Conservation (phyloP, 1,284 basidiomycete genomes). For the Ceratobasidium sp. region DNA sequence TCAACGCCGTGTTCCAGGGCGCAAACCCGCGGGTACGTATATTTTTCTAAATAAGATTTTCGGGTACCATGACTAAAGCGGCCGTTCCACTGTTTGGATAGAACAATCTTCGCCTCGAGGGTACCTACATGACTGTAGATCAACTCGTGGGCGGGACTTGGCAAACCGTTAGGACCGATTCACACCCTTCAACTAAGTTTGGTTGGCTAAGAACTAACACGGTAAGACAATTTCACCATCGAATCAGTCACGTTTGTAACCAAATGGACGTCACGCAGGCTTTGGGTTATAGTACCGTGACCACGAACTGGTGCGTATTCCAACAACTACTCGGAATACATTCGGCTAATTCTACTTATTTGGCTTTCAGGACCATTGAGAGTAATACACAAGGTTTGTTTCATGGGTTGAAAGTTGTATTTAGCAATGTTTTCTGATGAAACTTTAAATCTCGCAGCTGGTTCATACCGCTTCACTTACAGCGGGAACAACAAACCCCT, state of each 20-base stretch:
- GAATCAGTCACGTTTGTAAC: background rate
- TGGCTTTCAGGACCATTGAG: slow-evolving; percentile 32
- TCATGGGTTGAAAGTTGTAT: background rate
- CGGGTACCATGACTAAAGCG: background rate
- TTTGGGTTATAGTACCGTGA: slow-evolving; percentile 47
- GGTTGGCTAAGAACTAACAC: slow-evolving; percentile 74
- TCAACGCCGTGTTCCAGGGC: slow-evolving; percentile 76
- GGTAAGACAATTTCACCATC: slow-evolving; percentile 57
- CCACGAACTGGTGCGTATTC: slow-evolving; percentile 46
- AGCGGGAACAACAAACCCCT: slow-evolving; percentile 80
- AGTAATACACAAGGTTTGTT: slow-evolving; percentile 34
- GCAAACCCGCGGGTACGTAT: slow-evolving; percentile 79
- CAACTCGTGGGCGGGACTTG: slow-evolving; percentile 66
- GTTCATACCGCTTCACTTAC: slow-evolving; percentile 75
- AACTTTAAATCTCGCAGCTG: slow-evolving; percentile 47
- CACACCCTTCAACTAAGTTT: slow-evolving; percentile 83
- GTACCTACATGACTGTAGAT: slow-evolving; percentile 80
- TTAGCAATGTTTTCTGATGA: background rate
- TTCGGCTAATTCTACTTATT: background rate
- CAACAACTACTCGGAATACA: background rate
- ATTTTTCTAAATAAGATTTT: background rate
- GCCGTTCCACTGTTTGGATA: slow-evolving; percentile 53
- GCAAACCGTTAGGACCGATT: slow-evolving; percentile 76
- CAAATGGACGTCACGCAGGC: slow-evolving; percentile 1
- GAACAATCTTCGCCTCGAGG: slow-evolving; percentile 84